Evolutionary conservation across 495 filamentous ascomycete species (phyloP).

Genomic region (Schizothecium vesticola): DNA sequence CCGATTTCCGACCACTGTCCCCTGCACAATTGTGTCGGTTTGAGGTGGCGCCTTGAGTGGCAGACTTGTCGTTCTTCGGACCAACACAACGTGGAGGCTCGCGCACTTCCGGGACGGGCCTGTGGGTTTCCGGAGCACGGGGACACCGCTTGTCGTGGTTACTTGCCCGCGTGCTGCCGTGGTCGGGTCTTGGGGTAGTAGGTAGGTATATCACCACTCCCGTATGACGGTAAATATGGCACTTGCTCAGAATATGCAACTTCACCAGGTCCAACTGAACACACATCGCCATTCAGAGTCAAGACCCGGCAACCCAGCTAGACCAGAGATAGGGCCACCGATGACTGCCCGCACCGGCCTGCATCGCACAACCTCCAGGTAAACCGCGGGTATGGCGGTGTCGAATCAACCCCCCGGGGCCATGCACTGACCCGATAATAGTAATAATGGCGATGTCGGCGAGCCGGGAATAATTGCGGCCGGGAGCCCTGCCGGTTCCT

Average conservation of each 20-base stretch:
- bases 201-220: background rate
- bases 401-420: background rate
- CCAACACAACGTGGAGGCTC: background rate
- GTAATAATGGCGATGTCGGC: background rate
- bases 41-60: background rate
- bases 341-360: too few relatives aligned
- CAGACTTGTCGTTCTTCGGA: background rate
- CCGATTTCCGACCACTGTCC: background rate
- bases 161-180: background rate
- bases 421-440: background rate
- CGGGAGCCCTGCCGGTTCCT: background rate
- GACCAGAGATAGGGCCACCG: background rate
- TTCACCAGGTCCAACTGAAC: background rate
- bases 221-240: background rate
- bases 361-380: background rate
- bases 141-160: background rate
- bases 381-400: background rate
- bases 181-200: background rate
- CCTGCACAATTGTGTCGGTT: background rate
- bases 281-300: background rate
- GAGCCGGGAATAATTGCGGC: background rate
- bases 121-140: background rate
- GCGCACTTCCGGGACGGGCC: background rate
- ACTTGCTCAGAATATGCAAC: background rate
- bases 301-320: background rate